These are phyloP conservation scores for Globisporangium mamillatum DNA, from an alignment of 352 stramenopile species.

Conservation along the genomic window DNA sequence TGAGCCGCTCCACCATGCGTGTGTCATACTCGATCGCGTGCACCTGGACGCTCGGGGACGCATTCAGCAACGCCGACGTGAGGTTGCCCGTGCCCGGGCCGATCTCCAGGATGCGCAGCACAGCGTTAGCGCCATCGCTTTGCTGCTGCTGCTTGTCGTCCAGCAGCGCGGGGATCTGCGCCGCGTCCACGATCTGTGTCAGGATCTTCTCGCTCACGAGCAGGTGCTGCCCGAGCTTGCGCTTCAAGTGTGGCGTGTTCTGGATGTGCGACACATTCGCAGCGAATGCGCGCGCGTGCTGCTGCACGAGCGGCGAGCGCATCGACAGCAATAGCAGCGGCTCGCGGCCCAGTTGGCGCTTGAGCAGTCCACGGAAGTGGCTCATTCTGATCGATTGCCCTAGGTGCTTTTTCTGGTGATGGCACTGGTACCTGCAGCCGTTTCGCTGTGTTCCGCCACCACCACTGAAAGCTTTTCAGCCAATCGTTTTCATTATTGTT, in stretches of 20 bases:
- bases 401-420: neutral
- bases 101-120: slow-evolving; percentile 76
- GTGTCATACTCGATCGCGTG: slow-evolving; percentile 74
- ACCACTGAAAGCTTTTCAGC: slow-evolving; percentile 10
- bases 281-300: neutral
- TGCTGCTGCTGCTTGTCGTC: slow-evolving; percentile 17
- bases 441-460: neutral
- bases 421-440: neutral
- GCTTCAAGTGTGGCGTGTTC: slow-evolving; percentile 71
- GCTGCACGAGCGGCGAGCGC: neutral
- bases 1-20: slow-evolving; percentile 70
- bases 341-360: neutral
- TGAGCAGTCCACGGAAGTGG: neutral
- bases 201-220: slow-evolving; percentile 66
- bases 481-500: slow-evolving; percentile 1
- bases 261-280: slow-evolving; percentile 43
- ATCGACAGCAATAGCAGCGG: neutral
- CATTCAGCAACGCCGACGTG: slow-evolving; percentile 67
- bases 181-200: slow-evolving; percentile 58
- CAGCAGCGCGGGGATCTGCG: slow-evolving; percentile 38
- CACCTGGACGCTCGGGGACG: slow-evolving; percentile 44
- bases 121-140: neutral
- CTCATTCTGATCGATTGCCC: neutral
- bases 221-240: slow-evolving; percentile 81
- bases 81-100: slow-evolving; percentile 84